Conservation (phyloP, 2,329 filamentous ascomycete genomes). For the Pleoardoris graminearum region DNA sequence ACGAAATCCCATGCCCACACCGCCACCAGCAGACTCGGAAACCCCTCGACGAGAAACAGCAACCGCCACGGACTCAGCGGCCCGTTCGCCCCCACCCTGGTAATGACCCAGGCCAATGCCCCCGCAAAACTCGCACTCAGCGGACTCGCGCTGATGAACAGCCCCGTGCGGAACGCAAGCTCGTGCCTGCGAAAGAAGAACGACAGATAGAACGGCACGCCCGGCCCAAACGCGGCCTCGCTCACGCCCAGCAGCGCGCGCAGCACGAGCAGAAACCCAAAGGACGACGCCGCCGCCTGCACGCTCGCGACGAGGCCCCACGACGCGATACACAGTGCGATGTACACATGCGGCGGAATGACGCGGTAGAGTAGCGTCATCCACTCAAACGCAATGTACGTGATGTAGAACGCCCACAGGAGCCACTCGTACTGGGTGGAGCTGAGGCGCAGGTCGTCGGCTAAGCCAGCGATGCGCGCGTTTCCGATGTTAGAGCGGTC, state of each 20-base stretch:
- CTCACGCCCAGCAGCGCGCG: slow-evolving; percentile 58
- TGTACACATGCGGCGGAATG: slow-evolving; percentile 64
- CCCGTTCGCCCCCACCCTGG: slow-evolving; percentile 64
- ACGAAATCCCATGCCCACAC: slow-evolving; percentile 74
- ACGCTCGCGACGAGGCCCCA: slow-evolving; percentile 82
- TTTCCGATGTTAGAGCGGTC: slow-evolving; percentile 77
- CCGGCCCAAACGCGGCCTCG: slow-evolving; percentile 66
- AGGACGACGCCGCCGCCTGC: slow-evolving; percentile 57
- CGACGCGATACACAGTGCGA: slow-evolving; percentile 66
- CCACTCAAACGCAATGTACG: slow-evolving; percentile 67
- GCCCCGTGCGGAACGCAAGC: slow-evolving; percentile 79
- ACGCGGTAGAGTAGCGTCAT: slow-evolving; percentile 66
- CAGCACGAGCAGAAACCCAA: slow-evolving; percentile 65
- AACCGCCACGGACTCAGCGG: slow-evolving; percentile 84
- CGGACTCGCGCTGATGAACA: slow-evolving; percentile 78
- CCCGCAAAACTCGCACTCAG: slow-evolving; percentile 71
- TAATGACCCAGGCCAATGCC: slow-evolving; percentile 76
- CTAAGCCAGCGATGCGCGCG: slow-evolving; percentile 63
- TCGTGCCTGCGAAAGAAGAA: slow-evolving; percentile 69
- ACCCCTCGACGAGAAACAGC: slow-evolving; percentile 81
- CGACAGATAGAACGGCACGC: slow-evolving; percentile 66
- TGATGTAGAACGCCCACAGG: slow-evolving; percentile 65
- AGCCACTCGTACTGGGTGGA: slow-evolving; percentile 64
- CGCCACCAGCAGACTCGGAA: slow-evolving; percentile 76
- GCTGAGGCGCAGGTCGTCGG: slow-evolving; percentile 57